Evolutionary conservation across 108 stramenopile species (phyloP), one percentile per base, ranked within the genome.

Genomic region (Skeletonema potamos): DNA sequence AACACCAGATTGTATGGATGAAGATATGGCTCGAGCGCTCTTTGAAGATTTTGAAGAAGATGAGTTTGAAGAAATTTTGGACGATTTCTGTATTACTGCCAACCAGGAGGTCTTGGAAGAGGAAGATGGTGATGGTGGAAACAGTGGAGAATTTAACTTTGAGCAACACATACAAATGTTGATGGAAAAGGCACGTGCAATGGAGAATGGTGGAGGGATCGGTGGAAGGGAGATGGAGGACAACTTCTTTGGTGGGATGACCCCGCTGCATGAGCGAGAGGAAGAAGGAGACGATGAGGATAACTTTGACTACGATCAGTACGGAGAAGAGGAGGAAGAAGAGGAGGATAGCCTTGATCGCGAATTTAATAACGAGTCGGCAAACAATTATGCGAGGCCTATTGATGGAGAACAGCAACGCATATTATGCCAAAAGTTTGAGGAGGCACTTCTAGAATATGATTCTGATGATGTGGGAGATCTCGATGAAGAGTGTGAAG

Each of bases 71-170:
- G 95, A 97, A 62, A 70, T 99, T 8, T 83, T 95, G 66, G 98
- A 99, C 81, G 98, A 99, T 74, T 99, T 97, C 74, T 88, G 96
- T 41, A 37, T 95, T 64, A 89, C 92, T 60, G 98, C 96, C 6
- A 92, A 90, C 11, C 54, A 81, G 59, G 95, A 68, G 8, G 54
- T 88, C 64, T 77, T 76, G 9, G 87, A 87, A 48, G 73, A 79
- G 27, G 74, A 33, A 30, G 28, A 55, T 15, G 48, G 61, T 58
- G 78, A 59, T 39, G 82, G 54, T 10, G 75, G 72, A 12, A 75
- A 43, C 27, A 75, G 48, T 27, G 87, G 67, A 0, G 90, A 63
- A 37, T 99, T 99, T 72, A 94, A 99, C 62, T 99, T 91, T 81
- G 97, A 97, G 39, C 87, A 90, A 3, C 98, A 99, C 72, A 89